Evolutionary conservation across 192 early-diverging fungal species (phyloP).

Genomic region (Coemansia guatemalensis): DNA sequence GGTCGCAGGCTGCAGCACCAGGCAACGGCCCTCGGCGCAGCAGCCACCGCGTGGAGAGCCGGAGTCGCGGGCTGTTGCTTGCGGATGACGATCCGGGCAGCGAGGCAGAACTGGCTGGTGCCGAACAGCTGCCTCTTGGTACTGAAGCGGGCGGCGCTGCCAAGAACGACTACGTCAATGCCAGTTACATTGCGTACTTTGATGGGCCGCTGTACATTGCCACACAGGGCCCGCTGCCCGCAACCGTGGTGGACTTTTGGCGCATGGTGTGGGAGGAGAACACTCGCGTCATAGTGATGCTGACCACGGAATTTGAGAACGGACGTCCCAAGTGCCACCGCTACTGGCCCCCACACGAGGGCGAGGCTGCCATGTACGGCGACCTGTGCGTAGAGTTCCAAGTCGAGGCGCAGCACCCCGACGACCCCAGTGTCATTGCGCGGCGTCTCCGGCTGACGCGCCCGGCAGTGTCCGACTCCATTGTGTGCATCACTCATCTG

Average conservation of each 20-base stretch:
- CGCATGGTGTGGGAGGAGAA: conserved; percentile 83
- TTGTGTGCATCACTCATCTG: conserved; percentile 61
- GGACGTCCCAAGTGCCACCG: conserved; percentile 74
- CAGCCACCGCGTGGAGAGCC: conserved; percentile 26
- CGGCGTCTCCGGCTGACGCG: conserved; percentile 54
- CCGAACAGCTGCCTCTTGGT: neutral
- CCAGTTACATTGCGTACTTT: conserved; percentile 64
- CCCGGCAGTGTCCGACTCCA: conserved; percentile 19
- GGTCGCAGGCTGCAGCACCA: conserved; percentile 5
- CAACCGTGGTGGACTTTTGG: conserved; percentile 86
- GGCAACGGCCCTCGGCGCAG: conserved; percentile 1
- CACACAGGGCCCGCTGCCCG: conserved; percentile 81
- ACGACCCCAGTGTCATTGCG: conserved; percentile 59
- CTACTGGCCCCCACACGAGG: conserved; percentile 75
- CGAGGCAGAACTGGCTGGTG: conserved; percentile 6
- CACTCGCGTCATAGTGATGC: conserved; percentile 78
- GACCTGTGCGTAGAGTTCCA: conserved; percentile 58
- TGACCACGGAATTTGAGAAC: conserved; percentile 78
- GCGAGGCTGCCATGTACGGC: conserved; percentile 53
- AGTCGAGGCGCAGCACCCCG: conserved; percentile 47
- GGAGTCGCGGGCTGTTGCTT: conserved; percentile 48
- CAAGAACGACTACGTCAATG: conserved; percentile 79
- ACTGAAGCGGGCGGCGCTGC: conserved; percentile 1
- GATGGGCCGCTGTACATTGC: conserved; percentile 71
- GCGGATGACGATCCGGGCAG: conserved; percentile 26